Base-by-base conservation (phyloP, 768 basidiomycete species). In the Suillus sp. region DNA sequence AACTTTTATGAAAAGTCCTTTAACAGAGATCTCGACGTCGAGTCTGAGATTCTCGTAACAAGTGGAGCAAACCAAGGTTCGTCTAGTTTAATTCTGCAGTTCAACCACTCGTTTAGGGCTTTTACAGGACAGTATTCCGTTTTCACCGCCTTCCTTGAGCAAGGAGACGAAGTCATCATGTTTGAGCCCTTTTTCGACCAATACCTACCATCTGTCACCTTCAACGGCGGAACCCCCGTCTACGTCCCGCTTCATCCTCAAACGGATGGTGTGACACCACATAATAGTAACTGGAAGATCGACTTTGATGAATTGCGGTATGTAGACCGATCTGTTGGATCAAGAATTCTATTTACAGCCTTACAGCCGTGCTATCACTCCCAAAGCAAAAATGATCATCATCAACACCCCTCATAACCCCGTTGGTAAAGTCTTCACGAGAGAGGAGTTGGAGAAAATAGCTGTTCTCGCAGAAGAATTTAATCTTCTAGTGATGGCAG, bases 181-280 rank as follows among this genome's bases (percentile, higher is more conserved):
- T 96, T 99, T 71, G 97, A 99, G 77, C 96, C 96, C 1, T 97
- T 94, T 82, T 98, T 97, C 72, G 96, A 98, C 72, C 96, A 98
- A 74, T 96, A 95, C 75, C 83, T 95, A 59, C 91, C 95, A 27
- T 93, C 92, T 7, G 90, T 96, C 59, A 91, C 90, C 34, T 97
- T 98, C 85, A 95, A 96, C 69, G 93, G 92, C 35, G 96, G 95
- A 51, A 88, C 86, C 65, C 95, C 96, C 14, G 89, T 98, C 54
- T 98, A 93, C 72, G 95, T 99, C 11, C 96, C 97, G 5, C 81
- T 99, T 25, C 96, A 97, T 70, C 96, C 97, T 0, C 91, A 95
- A n/a, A 71, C 78, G 14, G 70, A 77, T 34, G 71, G 77, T 35
- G 75, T 77, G 32, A 83, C 82, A 61, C 81, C 84, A 1, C 84